Percentiles rank a stretch among this genome's conserved stretches.
These are phyloP conservation scores for Raffaelea albimanens DNA, from an alignment of 2,329 filamentous ascomycete species.

Conservation along the genomic window DNA sequence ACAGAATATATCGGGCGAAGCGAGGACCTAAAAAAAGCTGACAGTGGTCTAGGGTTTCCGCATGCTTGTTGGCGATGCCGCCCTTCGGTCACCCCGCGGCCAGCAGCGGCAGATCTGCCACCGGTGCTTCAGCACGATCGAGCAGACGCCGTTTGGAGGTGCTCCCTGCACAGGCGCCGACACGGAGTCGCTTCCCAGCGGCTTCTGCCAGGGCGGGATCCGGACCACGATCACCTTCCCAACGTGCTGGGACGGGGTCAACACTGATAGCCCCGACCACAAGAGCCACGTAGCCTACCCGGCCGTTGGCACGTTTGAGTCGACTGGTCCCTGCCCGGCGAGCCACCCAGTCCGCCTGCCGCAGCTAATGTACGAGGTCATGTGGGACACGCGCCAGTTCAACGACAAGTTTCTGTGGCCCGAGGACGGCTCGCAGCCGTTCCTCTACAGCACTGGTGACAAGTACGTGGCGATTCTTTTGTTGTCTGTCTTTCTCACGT, in stretches of 20 bases:
- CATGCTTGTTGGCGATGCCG: conserved; percentile 25
- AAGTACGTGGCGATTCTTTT: too few relatives aligned
- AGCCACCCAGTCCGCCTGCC: conserved; percentile 32
- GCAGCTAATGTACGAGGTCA: conserved; percentile 36
- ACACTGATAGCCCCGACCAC: conserved; percentile 32
- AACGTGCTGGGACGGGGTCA: conserved; percentile 44
- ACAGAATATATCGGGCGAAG: too few relatives aligned
- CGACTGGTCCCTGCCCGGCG: conserved; percentile 24
- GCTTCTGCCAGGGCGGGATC: conserved; percentile 28
- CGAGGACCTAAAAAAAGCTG: too few relatives aligned
- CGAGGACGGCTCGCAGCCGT: conserved; percentile 20
- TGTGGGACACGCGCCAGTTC: conserved; percentile 30
- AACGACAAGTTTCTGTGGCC: conserved; percentile 24
- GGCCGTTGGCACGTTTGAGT: conserved; percentile 18
- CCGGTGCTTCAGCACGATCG: conserved; percentile 16
- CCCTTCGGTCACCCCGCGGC: conserved; percentile 10
- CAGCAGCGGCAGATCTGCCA: conserved; percentile 18
- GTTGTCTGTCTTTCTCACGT: too few relatives aligned
- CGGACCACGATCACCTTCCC: conserved; percentile 33
- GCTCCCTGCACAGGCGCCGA: conserved; percentile 15
- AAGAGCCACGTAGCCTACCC: conserved; percentile 36
- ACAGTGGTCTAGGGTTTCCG: conserved; percentile 31
- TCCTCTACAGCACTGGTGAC: conserved; percentile 14
- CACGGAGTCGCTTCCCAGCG: conserved; percentile 26
- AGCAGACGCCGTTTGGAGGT: conserved; percentile 13